Percentiles rank a stretch among this genome's conserved stretches.
These are phyloP conservation scores for Rhodotorula diobovata DNA, from an alignment of 768 basidiomycete species.

Conservation along the genomic window DNA sequence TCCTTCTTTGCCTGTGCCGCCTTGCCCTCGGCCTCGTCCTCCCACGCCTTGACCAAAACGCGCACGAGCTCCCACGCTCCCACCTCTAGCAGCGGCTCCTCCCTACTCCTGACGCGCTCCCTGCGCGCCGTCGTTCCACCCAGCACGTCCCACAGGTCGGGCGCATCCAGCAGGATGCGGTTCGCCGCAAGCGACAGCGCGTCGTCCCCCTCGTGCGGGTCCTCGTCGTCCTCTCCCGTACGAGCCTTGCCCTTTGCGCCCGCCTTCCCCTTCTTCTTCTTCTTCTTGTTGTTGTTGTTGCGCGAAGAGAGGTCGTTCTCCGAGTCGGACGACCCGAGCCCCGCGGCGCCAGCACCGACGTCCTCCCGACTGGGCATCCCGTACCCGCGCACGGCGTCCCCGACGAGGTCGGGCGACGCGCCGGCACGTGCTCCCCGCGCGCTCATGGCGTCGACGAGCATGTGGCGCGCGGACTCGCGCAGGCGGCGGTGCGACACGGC, in stretches of 20 bases:
- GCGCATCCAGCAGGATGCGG: not conserved
- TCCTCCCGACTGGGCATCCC: not conserved
- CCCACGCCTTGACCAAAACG: constrained; percentile 18
- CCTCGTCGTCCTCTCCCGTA: not conserved
- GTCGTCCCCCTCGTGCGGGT: constrained; percentile 20
- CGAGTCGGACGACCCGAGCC: not conserved
- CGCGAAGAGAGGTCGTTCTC: not conserved
- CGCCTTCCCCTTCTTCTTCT: not conserved
- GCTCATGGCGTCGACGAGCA: constrained; percentile 1
- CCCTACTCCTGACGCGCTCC: constrained; percentile 2
- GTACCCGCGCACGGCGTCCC: constrained; percentile 6
- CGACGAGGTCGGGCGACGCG: constrained; percentile 12
- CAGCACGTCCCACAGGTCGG: constrained; percentile 31
- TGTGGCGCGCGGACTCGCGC: not conserved
- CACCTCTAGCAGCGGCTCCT: constrained; percentile 5
- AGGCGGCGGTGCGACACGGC: not conserved
- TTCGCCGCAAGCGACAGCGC: constrained; percentile 1
- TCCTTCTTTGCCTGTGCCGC: rapidly evolving
- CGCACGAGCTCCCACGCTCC: constrained; percentile 18
- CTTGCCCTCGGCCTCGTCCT: constrained; percentile 16
- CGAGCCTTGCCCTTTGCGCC: not conserved
- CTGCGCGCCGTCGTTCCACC: constrained; percentile 16
- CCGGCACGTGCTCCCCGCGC: constrained; percentile 22
- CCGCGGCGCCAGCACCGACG: not conserved
- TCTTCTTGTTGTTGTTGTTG: not conserved